Evolutionary conservation across 495 filamentous ascomycete genomes (phyloP), one percentile per base, ranked within the genome.

Genomic region (Neurospora sp.): DNA sequence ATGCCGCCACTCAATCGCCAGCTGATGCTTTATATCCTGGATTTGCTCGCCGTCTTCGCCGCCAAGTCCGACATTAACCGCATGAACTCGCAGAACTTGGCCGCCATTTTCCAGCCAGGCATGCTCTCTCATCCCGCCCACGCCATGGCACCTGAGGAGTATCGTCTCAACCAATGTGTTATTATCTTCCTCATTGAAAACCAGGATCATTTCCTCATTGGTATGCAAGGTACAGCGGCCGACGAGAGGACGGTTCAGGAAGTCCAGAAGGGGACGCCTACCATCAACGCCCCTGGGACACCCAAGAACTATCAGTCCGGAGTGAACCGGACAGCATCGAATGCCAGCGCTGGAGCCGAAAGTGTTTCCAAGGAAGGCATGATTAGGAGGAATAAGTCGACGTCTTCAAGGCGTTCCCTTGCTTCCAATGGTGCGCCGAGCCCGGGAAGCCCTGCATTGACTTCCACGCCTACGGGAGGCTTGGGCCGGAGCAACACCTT

Each of bases 121-220:
- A 90, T 99, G 82, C 87, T 99, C 27, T 96, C 94, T 12, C 96
- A 98, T 81, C 96, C 96, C 4, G 85, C 88, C 40, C 96, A 99
- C 80, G 94, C 97, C 75, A 97, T 99, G 94, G 88, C 92, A 9
- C 96, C 96, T 8, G 87, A 91, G 22, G 94, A 97, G 75, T 99
- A 99, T 78, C 91, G 93, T 42, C 83, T 98, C 31, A 98, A 96
- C 75, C 96, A 99, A 82, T 94, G 96, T 77, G 96, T 99, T 46
- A 88, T 99, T 78, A 97, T 98, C 37, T 99, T 98, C 80, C 83
- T 99, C 74, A 99, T 99, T 74, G 94, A 98, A 79, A 97, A 99
- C 76, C 94, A 98, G 78, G 90, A 94, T 75, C 90, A 93, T 78
- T 95, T 95, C 82, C 82, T 95, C 73, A 94, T 98, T 70, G 94